Evolutionary conservation across 805 yeast genomes (phyloP).

Genomic region (Wickerhamomyces mucosus): DNA sequence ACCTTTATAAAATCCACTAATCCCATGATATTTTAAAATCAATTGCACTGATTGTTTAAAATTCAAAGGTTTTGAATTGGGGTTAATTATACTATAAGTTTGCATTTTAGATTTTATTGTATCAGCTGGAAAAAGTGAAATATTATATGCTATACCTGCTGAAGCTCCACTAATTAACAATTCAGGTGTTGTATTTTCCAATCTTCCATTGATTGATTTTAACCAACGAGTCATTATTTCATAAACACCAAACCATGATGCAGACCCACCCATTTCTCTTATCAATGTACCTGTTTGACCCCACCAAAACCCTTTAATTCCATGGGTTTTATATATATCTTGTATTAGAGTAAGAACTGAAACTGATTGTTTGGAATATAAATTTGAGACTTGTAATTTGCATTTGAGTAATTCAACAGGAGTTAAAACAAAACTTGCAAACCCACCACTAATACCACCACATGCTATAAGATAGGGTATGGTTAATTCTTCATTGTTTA

Average conservation of each 20-base stretch:
- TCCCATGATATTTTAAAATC: slow-evolving; percentile 45
- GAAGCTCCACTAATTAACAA: slow-evolving; percentile 69
- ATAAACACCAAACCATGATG: slow-evolving; percentile 91
- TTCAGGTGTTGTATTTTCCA: slow-evolving; percentile 36
- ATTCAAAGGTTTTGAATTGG: slow-evolving; percentile 17
- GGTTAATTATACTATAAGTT: slow-evolving; percentile 34
- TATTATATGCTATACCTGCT: slow-evolving; percentile 79
- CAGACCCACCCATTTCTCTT: slow-evolving; percentile 83
- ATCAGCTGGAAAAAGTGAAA: slow-evolving; percentile 80
- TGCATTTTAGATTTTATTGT: slow-evolving; percentile 85
- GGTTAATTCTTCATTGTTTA: slow-evolving; percentile 20
- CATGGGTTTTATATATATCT: slow-evolving; percentile 38
- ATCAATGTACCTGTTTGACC: slow-evolving; percentile 78
- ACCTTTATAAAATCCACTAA: slow-evolving; percentile 73
- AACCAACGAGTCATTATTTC: slow-evolving; percentile 41
- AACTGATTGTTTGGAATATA: slow-evolving; percentile 23
- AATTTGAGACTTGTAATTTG: slow-evolving; percentile 62
- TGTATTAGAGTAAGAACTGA: slow-evolving; percentile 28
- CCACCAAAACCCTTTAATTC: slow-evolving; percentile 72
- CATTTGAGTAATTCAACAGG: slow-evolving; percentile 93
- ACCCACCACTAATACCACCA: slow-evolving; percentile 78
- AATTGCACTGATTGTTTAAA: slow-evolving; percentile 29
- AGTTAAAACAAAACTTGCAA: slow-evolving; percentile 75
- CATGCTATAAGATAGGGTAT: slow-evolving; percentile 42
- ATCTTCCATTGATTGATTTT: slow-evolving; percentile 18